A percentile compares a stretch with the other conserved stretches of the same genome.
Evolutionary conservation across 1,139 yeast genomes (phyloP).

Genomic region (Yamadazyma kanchanaburiensis): DNA sequence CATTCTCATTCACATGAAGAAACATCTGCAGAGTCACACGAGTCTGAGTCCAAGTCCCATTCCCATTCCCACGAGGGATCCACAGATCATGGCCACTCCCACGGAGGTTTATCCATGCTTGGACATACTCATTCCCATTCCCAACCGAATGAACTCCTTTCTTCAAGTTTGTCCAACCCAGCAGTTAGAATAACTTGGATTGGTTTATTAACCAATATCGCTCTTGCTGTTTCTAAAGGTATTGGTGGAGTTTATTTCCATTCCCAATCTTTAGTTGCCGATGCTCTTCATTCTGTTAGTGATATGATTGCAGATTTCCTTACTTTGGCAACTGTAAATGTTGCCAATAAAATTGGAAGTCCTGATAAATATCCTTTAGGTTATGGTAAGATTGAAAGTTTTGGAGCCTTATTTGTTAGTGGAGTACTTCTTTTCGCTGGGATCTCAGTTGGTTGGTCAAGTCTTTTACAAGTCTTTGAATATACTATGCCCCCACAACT

Average conservation of each 20-base stretch:
- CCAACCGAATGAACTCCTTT: constrained; percentile 41
- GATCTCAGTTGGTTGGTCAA: constrained; percentile 85
- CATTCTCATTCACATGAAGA: constrained; percentile 4
- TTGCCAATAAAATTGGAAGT: constrained; percentile 66
- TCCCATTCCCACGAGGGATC: constrained; percentile 5
- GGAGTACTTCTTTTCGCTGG: constrained; percentile 85
- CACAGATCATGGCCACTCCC: constrained; percentile 6
- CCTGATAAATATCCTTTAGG: constrained; percentile 72
- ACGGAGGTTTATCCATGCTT: constrained; percentile 9
- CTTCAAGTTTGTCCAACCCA: constrained; percentile 54
- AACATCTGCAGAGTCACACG: no score
- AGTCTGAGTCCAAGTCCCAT: constrained; percentile 6
- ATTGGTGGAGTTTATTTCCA: constrained; percentile 89
- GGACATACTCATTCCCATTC: constrained; percentile 20
- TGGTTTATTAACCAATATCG: constrained; percentile 78
- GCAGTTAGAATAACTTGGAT: constrained; percentile 93
- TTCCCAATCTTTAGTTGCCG: constrained; percentile 92
- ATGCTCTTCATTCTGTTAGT: constrained; percentile 87
- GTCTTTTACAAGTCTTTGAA: constrained; percentile 67
- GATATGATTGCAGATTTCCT: constrained; percentile 87
- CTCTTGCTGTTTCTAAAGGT: constrained; percentile 84
- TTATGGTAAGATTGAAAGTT: constrained; percentile 87
- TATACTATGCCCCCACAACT: constrained; percentile 57
- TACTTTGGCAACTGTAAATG: constrained; percentile 84
- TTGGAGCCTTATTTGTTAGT: constrained; percentile 88